These are phyloP conservation scores for Crucibulum laeve DNA, from an alignment of 768 basidiomycete genomes.

Conservation along the genomic window DNA sequence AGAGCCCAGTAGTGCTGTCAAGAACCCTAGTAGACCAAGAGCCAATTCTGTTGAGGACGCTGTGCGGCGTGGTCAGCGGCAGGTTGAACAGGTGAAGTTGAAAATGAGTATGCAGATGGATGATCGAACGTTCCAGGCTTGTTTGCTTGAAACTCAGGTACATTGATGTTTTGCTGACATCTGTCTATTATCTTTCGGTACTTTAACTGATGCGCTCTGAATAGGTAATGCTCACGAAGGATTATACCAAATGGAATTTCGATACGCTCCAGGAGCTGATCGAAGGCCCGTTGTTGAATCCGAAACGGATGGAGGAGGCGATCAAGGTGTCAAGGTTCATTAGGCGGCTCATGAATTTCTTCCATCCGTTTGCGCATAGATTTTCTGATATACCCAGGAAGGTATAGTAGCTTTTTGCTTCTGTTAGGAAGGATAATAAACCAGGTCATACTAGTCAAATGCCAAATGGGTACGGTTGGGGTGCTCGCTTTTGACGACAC, in stretches of 20 bases:
- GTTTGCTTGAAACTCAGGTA: constrained; percentile 84
- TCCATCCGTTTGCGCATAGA: constrained; percentile 83
- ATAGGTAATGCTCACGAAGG: constrained; percentile 83
- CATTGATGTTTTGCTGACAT: constrained; percentile 7
- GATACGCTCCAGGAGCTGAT: constrained; percentile 84
- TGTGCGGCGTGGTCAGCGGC: constrained; percentile 81
- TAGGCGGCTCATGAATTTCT: constrained; percentile 88
- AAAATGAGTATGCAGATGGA: constrained; percentile 94
- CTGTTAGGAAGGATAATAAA: background rate
- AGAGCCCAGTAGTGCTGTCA: constrained; percentile 52
- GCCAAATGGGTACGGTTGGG: constrained; percentile 85
- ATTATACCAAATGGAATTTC: constrained; percentile 90
- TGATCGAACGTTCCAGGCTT: constrained; percentile 84
- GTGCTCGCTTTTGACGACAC: constrained; percentile 74
- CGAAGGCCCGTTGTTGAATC: constrained; percentile 89
- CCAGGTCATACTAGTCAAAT: constrained; percentile 49
- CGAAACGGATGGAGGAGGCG: constrained; percentile 91
- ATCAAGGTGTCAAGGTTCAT: constrained; percentile 88
- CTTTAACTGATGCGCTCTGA: background rate
- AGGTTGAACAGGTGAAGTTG: constrained; percentile 86
- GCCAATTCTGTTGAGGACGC: constrained; percentile 85
- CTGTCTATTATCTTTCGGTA: background rate
- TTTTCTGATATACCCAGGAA: constrained; percentile 81
- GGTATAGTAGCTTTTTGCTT: constrained; percentile 26
- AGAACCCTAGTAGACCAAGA: constrained; percentile 53